phyloP scores from a whole-genome alignment of 768 basidiomycete species.

The Rhodotorula babjevae region DNA sequence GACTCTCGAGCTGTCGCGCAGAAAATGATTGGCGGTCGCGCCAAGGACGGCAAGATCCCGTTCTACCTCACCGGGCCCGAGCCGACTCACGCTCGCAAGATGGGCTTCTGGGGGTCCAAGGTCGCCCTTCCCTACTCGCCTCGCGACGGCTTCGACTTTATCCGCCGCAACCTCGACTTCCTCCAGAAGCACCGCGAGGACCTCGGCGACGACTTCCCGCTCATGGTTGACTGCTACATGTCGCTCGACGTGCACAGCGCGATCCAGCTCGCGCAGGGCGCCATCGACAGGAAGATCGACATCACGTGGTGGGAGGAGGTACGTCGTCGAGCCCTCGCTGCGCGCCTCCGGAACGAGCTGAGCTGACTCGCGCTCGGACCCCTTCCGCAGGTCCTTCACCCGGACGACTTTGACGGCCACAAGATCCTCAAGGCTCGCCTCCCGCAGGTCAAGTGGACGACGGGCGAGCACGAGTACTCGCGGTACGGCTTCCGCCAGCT shows the following conservation, averaged over 20 bases:
- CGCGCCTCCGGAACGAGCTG: no score
- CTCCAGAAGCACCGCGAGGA: constrained; percentile 45
- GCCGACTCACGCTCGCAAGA: constrained; percentile 46
- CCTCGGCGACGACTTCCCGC: constrained; percentile 48
- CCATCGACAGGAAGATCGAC: constrained; percentile 47
- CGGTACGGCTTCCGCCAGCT: constrained; percentile 48
- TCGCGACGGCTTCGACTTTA: constrained; percentile 30
- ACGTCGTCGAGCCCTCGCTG: background rate
- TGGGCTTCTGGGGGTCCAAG: constrained; percentile 47
- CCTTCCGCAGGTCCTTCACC: constrained; percentile 42
- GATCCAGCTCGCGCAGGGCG: constrained; percentile 45
- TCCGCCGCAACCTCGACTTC: constrained; percentile 22
- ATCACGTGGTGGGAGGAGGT: constrained; percentile 51
- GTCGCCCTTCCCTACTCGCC: constrained; percentile 49
- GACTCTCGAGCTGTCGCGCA: no score
- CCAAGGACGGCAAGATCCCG: constrained; percentile 48
- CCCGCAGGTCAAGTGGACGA: constrained; percentile 49
- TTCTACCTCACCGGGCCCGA: constrained; percentile 49
- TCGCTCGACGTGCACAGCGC: constrained; percentile 45
- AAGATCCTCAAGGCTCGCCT: constrained; percentile 46
- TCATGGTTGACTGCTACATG: constrained; percentile 49
- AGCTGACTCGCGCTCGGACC: background rate
- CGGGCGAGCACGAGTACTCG: constrained; percentile 51
- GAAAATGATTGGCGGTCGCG: constrained; percentile 50
- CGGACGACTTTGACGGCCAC: constrained; percentile 49